These are phyloP conservation scores for Paxillus involutus DNA, from an alignment of 768 basidiomycete species.

Conservation along the genomic window DNA sequence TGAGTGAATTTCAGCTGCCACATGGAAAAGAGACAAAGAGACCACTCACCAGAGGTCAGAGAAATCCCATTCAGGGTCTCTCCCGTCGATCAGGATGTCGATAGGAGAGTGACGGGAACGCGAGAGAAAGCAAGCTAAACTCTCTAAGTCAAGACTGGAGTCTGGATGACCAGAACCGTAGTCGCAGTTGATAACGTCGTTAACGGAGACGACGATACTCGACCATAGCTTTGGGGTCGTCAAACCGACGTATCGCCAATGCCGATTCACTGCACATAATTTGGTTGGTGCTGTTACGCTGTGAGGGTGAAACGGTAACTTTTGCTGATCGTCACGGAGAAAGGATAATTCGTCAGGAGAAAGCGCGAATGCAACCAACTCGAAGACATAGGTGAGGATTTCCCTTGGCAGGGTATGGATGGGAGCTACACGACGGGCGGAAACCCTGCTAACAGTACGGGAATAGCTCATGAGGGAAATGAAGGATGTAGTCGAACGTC, in stretches of 20 bases:
- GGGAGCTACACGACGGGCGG: constrained; percentile 10
- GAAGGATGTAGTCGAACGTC: not conserved
- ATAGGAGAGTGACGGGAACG: constrained; percentile 50
- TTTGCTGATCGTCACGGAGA: constrained; percentile 14
- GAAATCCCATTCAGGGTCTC: constrained; percentile 61
- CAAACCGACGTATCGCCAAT: constrained; percentile 53
- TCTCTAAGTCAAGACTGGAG: constrained; percentile 33
- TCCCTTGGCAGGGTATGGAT: constrained; percentile 53
- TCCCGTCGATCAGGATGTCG: constrained; percentile 57
- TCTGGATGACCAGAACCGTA: not conserved
- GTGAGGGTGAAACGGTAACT: constrained; percentile 36
- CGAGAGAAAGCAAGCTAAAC: constrained; percentile 41
- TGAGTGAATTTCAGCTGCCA: too few species aligned
- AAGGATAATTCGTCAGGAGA: constrained; percentile 21
- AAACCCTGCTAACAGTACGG: not conserved
- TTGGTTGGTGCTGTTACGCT: constrained; percentile 45
- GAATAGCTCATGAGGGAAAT: not conserved
- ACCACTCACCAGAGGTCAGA: constrained; percentile 44
- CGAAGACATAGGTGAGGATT: constrained; percentile 56
- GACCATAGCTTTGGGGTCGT: constrained; percentile 55
- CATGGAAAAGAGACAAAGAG: not conserved
- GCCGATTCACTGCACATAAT: constrained; percentile 48
- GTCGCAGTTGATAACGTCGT: constrained; percentile 9
- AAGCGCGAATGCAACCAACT: constrained; percentile 40
- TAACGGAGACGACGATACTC: constrained; percentile 47